A percentile compares a stretch with the other conserved stretches of the same genome.
phyloP scores from a whole-genome alignment of 2,329 filamentous ascomycete species.

The Pseudocercospora musae region DNA sequence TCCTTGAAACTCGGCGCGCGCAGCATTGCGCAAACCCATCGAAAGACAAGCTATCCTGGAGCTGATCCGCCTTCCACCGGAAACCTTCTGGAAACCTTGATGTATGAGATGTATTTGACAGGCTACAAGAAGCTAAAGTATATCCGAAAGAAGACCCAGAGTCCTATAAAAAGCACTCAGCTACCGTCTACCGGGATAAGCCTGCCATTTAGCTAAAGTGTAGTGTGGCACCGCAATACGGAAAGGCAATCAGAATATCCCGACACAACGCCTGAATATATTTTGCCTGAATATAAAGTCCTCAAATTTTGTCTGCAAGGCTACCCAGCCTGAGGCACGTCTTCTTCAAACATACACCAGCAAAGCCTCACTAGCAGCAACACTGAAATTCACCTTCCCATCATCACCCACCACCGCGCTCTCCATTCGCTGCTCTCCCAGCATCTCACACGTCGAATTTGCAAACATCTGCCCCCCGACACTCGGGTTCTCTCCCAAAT shows the following conservation, averaged over 20 bases:
- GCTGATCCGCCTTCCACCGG: not conserved
- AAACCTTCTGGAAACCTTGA: conserved; percentile 1
- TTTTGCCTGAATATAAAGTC: too few relatives aligned
- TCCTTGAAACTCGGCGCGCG: not conserved
- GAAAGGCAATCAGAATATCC: not conserved
- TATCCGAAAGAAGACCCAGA: too few relatives aligned
- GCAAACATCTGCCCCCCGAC: conserved; percentile 5
- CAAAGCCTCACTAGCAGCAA: conserved; percentile 5
- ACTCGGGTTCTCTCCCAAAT: not conserved
- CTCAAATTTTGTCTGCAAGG: too few relatives aligned
- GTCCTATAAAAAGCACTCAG: too few relatives aligned
- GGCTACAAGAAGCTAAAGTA: too few relatives aligned
- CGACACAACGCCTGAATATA: too few relatives aligned
- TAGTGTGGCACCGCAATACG: not conserved
- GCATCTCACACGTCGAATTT: not conserved
- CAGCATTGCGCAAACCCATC: not conserved
- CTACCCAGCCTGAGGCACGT: too few relatives aligned
- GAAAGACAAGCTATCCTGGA: not conserved
- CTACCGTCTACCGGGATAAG: too few relatives aligned
- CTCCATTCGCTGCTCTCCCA: not conserved
- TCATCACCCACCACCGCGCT: not conserved
- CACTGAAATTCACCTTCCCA: not conserved
- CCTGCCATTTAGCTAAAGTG: too few relatives aligned
- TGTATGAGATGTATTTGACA: too few relatives aligned
- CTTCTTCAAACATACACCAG: conserved; percentile 4